Conservation (phyloP, 257 asterid species). For the Solanum appendiculatum region DNA sequence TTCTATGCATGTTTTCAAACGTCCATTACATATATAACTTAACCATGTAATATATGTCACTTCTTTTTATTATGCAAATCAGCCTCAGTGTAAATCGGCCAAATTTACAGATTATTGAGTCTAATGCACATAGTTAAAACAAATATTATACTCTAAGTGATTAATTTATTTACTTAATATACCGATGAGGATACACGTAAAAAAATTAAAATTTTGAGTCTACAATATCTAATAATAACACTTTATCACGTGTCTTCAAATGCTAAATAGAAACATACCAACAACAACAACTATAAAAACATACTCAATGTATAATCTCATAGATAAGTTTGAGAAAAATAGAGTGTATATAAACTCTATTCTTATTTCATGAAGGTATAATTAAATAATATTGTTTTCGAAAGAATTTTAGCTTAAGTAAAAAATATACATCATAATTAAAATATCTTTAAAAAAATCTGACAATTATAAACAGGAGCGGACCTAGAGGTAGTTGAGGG, state of each 20-base stretch:
- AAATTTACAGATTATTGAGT: neutral
- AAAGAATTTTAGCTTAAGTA: no score
- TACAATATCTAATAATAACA: neutral
- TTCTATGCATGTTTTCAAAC: accelerated
- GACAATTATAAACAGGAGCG: no score
- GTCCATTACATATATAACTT: neutral
- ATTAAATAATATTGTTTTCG: no score
- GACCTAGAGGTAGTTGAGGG: no score
- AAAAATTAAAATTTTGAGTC: neutral
- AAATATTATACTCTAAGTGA: neutral
- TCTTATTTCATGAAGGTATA: accelerated
- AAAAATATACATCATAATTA: no score
- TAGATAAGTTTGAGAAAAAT: accelerated
- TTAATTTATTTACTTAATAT: neutral
- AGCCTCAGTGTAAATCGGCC: neutral
- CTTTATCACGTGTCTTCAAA: neutral
- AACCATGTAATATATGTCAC: neutral
- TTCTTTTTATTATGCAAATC: neutral
- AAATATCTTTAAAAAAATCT: no score
- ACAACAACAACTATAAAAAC: no score
- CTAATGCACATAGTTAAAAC: neutral
- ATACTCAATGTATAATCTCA: neutral
- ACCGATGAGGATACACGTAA: neutral
- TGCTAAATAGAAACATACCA: neutral
- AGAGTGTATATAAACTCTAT: no score